Evolutionary conservation across 2,329 filamentous ascomycete species (phyloP), one percentile per base, ranked within the genome.

Genomic region (Eurotiales sp.): DNA sequence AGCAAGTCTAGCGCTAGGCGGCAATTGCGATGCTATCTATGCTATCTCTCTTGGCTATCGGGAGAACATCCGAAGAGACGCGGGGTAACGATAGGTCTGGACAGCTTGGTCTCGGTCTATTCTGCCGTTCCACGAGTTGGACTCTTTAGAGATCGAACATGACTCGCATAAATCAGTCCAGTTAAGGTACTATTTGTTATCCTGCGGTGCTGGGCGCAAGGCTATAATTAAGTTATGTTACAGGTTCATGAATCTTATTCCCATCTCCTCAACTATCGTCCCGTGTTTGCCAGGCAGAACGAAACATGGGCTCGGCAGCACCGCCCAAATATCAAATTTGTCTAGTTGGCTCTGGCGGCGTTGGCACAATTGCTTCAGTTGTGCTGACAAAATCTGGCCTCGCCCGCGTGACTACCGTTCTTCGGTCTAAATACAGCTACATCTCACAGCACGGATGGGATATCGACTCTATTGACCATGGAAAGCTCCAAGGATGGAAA

Each of bases 321-420:
- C 39, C 17, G 15, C 39, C 39, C n/a, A 23, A 8, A 41, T 41
- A 41, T 8, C 39, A 45, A 34, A 34, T 45, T 8, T 32, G 27
- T 22, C 43, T 45, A 5, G 21, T 45, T 12, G 43, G 43, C 17
- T 32, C 25, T 19, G 43, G 43, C 17, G 43, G 43, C 12, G 43
- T 45, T 12, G 43, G 43, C 43, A 45, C 43, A 21, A 45, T 45
- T 21, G 43, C 43, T 8, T 30, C 43, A 5, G 2, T 45, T 17
- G 29, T 32, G 3, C 21, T 45, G 3, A 32, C n/a, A 19, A 45
- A 34, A n/a, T 30, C 25, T 10, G 43, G 43, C 4, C 27, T 34
- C 2, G 43, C 17, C n/a, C 15, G 27, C 3, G 43, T 45, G 8
- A 45, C 43, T 21, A 17, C 43, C 12, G 43, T 45, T 22, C 43